Percentiles rank a stretch among this genome's conserved stretches.
Evolutionary conservation across 306 rosid species (phyloP).

Genomic region (Urtica urens): DNA sequence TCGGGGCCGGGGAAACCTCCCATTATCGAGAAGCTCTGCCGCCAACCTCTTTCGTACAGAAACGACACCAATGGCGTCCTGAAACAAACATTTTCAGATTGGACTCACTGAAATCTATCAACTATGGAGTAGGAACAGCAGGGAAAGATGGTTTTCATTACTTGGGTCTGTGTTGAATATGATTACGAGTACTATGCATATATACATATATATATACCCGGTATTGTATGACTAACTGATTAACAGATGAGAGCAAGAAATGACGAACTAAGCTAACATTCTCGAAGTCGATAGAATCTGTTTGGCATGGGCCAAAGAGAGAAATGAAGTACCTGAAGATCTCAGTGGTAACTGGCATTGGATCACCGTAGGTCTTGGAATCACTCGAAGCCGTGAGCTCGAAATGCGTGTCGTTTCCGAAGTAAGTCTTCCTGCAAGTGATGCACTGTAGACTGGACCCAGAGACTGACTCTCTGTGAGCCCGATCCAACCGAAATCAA

Average conservation of each 20-base stretch:
- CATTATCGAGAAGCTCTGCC: constrained; percentile 53
- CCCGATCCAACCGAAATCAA: constrained; percentile 13
- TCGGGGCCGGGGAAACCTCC: constrained; percentile 93
- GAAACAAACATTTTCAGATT: constrained; percentile 13
- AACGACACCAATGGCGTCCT: constrained; percentile 68
- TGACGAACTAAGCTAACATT: neutral
- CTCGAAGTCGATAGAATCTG: neutral
- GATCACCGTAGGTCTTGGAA: constrained; percentile 43
- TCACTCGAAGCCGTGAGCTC: constrained; percentile 52
- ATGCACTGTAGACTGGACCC: constrained; percentile 57
- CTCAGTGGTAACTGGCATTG: constrained; percentile 69
- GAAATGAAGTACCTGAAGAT: constrained; percentile 52
- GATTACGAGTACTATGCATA: too few species aligned
- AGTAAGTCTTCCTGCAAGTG: constrained; percentile 64
- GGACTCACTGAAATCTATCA: neutral
- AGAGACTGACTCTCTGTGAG: constrained; percentile 39
- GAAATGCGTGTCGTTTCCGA: constrained; percentile 48
- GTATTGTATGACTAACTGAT: too few species aligned
- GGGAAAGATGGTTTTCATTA: too few species aligned
- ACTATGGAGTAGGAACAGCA: neutral
- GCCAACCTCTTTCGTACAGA: constrained; percentile 98
- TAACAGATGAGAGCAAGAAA: constrained; percentile 11
- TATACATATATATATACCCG: too few species aligned
- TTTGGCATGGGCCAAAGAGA: neutral
- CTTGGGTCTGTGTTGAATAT: too few species aligned